phyloP scores from a whole-genome alignment of 306 rosid genomes.

The Abrus pulchellus region DNA sequence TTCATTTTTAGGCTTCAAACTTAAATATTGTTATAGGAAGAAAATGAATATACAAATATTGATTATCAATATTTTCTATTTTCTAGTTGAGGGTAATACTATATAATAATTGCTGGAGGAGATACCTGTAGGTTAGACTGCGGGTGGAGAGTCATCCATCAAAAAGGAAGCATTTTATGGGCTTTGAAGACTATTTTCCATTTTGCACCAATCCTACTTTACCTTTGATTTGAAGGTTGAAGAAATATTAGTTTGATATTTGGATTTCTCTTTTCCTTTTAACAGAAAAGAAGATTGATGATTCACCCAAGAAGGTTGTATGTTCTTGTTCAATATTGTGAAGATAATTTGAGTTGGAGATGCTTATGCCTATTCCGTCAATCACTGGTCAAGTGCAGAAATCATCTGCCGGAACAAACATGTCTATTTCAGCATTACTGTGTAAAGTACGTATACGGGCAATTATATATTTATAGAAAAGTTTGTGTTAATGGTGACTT shows the following conservation, averaged over 20 bases:
- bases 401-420: conserved; percentile 53
- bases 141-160: conserved; percentile 4
- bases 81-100: conserved; percentile 13
- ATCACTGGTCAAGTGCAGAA: conserved; percentile 52
- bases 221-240: conserved; percentile 31
- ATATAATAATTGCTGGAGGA: conserved; percentile 3
- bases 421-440: conserved; percentile 56
- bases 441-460: conserved; percentile 61
- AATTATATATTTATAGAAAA: conserved; percentile 63
- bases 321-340: conserved; percentile 93
- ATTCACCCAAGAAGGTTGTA: conserved; percentile 80
- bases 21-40: not conserved
- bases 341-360: conserved; percentile 55
- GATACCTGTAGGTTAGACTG: not conserved
- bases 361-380: conserved; percentile 45
- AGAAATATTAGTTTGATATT: conserved; percentile 44
- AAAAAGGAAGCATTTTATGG: conserved; percentile 6
- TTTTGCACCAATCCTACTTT: not conserved
- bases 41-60: not conserved
- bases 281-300: conserved; percentile 92
- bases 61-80: not conserved
- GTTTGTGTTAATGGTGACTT: conserved; percentile 58
- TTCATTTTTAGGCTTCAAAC: not conserved
- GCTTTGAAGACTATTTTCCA: conserved; percentile 1
- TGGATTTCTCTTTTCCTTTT: conserved; percentile 31